phyloP scores from a whole-genome alignment of 768 basidiomycete species.

The Termitomyces sp. region DNA sequence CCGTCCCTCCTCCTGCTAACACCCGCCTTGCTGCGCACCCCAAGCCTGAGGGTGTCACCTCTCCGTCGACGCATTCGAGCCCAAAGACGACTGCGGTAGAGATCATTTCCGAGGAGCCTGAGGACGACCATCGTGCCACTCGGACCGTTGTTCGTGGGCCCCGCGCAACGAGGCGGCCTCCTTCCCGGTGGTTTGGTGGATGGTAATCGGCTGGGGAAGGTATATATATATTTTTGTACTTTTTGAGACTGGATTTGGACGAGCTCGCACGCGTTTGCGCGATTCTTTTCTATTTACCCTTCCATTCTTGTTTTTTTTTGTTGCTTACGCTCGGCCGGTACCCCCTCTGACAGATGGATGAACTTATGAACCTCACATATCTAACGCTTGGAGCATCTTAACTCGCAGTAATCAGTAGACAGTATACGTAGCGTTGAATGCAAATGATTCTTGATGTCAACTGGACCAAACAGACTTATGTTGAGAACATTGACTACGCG shows the following conservation, averaged over 20 bases:
- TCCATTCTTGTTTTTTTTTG: slow-evolving; percentile 6
- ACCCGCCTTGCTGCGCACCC: slow-evolving; percentile 73
- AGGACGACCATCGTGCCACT: slow-evolving; percentile 29
- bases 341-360: slow-evolving; percentile 22
- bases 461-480: slow-evolving; percentile 8
- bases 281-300: slow-evolving; percentile 1
- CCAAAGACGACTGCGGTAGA: slow-evolving; percentile 74
- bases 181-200: slow-evolving; percentile 54
- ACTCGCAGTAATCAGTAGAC: slow-evolving; percentile 24
- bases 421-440: slow-evolving; percentile 28
- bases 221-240: slow-evolving; percentile 31
- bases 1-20: slow-evolving; percentile 71
- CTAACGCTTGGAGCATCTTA: slow-evolving; percentile 16
- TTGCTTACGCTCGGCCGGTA: slow-evolving; percentile 4
- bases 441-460: slow-evolving; percentile 14
- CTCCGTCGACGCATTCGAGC: slow-evolving; percentile 53
- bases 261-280: slow-evolving; percentile 5
- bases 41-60: slow-evolving; percentile 56
- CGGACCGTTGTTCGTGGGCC: slow-evolving; percentile 40
- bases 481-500: slow-evolving; percentile 6
- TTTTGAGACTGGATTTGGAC: slow-evolving; percentile 18
- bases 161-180: slow-evolving; percentile 41
- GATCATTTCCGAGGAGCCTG: slow-evolving; percentile 53
- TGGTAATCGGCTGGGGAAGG: slow-evolving; percentile 38
- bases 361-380: slow-evolving; percentile 21